Evolutionary conservation across 1,139 yeast genomes (phyloP).

Genomic region (Petasospora fabianii): DNA sequence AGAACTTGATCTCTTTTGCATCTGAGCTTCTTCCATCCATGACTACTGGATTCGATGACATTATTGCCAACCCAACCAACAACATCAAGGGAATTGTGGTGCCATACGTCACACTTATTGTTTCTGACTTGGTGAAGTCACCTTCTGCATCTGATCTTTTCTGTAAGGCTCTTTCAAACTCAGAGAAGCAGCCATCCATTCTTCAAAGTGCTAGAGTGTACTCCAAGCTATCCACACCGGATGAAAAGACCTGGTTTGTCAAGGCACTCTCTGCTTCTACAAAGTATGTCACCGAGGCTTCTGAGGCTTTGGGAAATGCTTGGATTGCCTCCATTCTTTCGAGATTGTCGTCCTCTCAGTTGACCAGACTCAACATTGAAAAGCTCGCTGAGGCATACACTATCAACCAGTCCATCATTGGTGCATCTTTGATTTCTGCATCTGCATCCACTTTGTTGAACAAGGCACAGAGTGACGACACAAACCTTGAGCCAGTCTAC

Average conservation of each 20-base stretch:
- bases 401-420: slow-evolving; percentile 28
- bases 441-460: slow-evolving; percentile 29
- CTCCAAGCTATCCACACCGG: slow-evolving; percentile 41
- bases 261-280: slow-evolving; percentile 36
- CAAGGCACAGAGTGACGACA: slow-evolving; percentile 24
- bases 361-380: slow-evolving; percentile 34
- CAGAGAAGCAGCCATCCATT: slow-evolving; percentile 44
- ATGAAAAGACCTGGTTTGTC: slow-evolving; percentile 52
- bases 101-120: slow-evolving; percentile 41
- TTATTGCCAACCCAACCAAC: slow-evolving; percentile 43
- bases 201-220: slow-evolving; percentile 45
- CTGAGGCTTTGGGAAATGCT: slow-evolving; percentile 32
- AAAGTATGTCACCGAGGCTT: slow-evolving; percentile 16
- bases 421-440: slow-evolving; percentile 30
- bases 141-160: slow-evolving; percentile 25
- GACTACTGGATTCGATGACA: slow-evolving; percentile 38
- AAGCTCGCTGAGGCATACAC: slow-evolving; percentile 30
- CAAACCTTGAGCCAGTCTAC: slow-evolving; percentile 22
- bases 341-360: slow-evolving; percentile 32
- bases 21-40: slow-evolving; percentile 30
- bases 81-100: slow-evolving; percentile 42
- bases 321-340: slow-evolving; percentile 45
- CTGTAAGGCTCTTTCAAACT: slow-evolving; percentile 30
- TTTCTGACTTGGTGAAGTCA: slow-evolving; percentile 17
- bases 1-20: slow-evolving; percentile 26